Evolutionary conservation across 2,329 filamentous ascomycete species (phyloP).

Genomic region (Aspergillus jensenii): DNA sequence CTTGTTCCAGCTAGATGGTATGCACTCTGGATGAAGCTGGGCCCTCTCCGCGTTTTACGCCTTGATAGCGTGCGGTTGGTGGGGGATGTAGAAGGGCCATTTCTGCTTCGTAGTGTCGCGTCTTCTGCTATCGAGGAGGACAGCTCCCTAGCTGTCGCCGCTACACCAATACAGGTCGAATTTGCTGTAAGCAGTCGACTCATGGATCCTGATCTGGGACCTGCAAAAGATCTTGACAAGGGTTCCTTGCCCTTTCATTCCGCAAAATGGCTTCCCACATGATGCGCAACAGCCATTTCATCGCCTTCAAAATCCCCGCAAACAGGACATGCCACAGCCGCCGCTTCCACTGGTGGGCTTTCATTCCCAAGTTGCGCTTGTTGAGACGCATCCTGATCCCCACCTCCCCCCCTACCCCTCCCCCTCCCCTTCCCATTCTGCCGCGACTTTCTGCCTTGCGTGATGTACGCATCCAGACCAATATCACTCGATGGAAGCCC

Average conservation of each 20-base stretch:
- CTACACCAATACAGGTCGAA: too few relatives aligned
- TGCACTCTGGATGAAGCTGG: too few relatives aligned
- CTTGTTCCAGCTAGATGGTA: too few relatives aligned
- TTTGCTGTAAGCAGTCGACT: too few relatives aligned
- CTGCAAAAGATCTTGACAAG: too few relatives aligned
- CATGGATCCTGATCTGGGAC: too few relatives aligned
- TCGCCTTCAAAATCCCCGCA: constrained; percentile 22
- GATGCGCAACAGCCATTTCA: constrained; percentile 24
- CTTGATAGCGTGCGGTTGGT: too few relatives aligned
- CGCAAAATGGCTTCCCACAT: constrained; percentile 23
- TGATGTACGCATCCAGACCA: constrained; percentile 17
- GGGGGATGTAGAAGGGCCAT: too few relatives aligned
- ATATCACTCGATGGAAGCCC: not conserved
- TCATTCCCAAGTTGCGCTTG: not conserved
- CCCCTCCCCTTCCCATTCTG: not conserved
- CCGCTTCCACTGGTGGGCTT: not conserved
- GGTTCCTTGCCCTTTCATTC: not conserved
- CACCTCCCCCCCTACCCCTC: not conserved
- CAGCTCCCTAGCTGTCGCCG: too few relatives aligned
- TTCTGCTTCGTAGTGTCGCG: too few relatives aligned
- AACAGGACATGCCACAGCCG: constrained; percentile 18
- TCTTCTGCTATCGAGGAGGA: too few relatives aligned
- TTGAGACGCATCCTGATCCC: not conserved
- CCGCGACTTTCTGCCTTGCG: not conserved
- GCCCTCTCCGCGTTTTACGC: too few relatives aligned